Conservation (phyloP, 495 filamentous ascomycete genomes). For the Talaromyces thailandensis region DNA sequence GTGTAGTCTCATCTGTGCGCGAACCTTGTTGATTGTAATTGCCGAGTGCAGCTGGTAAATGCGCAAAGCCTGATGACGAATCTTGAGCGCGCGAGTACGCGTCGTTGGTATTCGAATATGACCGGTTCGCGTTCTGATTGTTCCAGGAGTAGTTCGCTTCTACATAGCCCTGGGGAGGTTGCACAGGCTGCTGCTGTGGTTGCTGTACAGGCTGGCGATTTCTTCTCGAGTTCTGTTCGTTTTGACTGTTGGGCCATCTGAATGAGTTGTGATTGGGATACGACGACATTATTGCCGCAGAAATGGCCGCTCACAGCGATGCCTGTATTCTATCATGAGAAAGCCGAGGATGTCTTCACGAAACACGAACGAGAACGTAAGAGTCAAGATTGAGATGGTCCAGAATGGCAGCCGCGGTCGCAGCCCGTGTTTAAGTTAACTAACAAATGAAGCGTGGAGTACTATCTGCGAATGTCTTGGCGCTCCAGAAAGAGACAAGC, state of each 20-base stretch:
- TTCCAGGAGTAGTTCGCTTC: slow-evolving; percentile 1
- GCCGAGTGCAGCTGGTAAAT: neutral
- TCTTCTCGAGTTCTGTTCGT: neutral
- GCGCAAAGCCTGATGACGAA: neutral
- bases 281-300: neutral
- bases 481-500: neutral
- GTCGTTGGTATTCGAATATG: neutral
- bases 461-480: neutral
- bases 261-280: slow-evolving; percentile 5
- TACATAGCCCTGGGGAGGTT: slow-evolving; percentile 5
- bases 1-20: neutral
- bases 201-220: slow-evolving; percentile 5
- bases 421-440: too few relatives aligned
- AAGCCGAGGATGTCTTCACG: neutral
- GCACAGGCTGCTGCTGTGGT: neutral
- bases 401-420: neutral
- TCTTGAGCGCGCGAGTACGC: slow-evolving; percentile 3
- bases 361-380: neutral
- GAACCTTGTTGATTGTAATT: neutral
- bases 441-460: neutral
- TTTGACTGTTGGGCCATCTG: slow-evolving; percentile 3
- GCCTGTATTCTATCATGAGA: neutral
- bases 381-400: neutral
- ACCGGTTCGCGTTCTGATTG: neutral
- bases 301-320: neutral